Percentiles rank a stretch among this genome's conserved stretches.
Conservation (phyloP, 1,139 yeast genomes). For the Blastobotrys aristatus region DNA sequence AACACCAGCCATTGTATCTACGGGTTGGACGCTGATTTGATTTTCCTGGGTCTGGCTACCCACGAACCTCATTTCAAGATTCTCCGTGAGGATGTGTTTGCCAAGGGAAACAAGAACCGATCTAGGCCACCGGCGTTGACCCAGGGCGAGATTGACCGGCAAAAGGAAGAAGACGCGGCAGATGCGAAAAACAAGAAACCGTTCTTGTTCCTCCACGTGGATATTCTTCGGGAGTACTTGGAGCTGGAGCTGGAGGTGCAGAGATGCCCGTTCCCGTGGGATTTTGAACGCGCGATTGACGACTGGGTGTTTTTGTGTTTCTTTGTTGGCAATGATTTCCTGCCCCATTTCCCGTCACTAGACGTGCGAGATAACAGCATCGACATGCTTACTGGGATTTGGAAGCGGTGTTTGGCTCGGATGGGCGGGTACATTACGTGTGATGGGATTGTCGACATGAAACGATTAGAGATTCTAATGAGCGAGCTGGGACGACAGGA, state of each 20-base stretch:
- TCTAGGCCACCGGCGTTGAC: conserved; percentile 21
- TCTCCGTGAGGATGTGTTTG: conserved; percentile 93
- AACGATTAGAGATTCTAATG: conserved; percentile 70
- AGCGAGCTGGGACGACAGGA: conserved; percentile 65
- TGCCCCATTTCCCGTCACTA: conserved; percentile 92
- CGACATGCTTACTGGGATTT: conserved; percentile 69
- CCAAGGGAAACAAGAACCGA: conserved; percentile 54
- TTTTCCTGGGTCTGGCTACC: conserved; percentile 91
- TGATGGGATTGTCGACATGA: conserved; percentile 76
- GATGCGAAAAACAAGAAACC: conserved; percentile 61
- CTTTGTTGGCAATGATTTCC: conserved; percentile 96
- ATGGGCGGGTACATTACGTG: conserved; percentile 78
- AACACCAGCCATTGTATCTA: conserved; percentile 93
- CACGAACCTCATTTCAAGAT: conserved; percentile 97
- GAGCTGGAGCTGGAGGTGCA: conserved; percentile 73
- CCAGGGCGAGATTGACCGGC: conserved; percentile 32
- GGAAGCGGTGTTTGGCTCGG: conserved; percentile 69
- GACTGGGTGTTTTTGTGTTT: conserved; percentile 99
- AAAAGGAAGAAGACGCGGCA: conserved; percentile 52
- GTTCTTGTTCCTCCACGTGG: conserved; percentile 89
- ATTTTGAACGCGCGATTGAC: conserved; percentile 91
- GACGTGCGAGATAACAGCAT: conserved; percentile 95
- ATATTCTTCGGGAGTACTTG: conserved; percentile 80
- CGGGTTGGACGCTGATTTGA: conserved; percentile 96
- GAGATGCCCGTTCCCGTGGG: conserved; percentile 66